Percentiles rank a stretch among this genome's conserved stretches.
phyloP scores from a whole-genome alignment of 345 rosid species.

The Syzygium aqueum region DNA sequence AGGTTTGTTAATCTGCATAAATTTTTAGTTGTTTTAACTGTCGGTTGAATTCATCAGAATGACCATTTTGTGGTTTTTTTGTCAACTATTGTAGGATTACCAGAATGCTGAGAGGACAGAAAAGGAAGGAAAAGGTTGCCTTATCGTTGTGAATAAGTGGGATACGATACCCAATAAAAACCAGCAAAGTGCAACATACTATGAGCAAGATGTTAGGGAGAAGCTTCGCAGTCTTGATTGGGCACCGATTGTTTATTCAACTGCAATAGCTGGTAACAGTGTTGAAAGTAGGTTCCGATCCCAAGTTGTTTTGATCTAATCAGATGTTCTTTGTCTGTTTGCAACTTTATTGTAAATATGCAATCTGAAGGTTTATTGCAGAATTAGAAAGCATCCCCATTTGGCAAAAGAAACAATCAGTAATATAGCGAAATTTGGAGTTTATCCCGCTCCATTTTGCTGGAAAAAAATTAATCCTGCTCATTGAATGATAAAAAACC shows the following conservation, averaged over 20 bases:
- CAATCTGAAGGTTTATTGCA: neutral
- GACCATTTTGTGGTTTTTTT: neutral
- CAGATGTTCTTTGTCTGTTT: neutral
- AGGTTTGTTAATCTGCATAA: neutral
- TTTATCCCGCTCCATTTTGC: neutral
- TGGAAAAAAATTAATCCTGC: neutral
- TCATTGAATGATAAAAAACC: neutral
- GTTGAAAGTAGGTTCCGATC: conserved; percentile 63
- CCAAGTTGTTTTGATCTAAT: neutral
- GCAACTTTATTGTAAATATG: neutral
- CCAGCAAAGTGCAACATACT: conserved; percentile 64
- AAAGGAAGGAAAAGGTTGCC: conserved; percentile 90
- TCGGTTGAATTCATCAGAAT: neutral
- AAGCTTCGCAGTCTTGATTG: conserved; percentile 80
- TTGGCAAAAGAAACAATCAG: neutral
- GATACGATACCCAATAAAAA: conserved; percentile 92
- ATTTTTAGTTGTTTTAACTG: neutral
- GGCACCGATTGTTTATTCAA: conserved; percentile 94
- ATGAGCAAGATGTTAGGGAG: conserved; percentile 88
- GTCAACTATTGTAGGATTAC: conserved; percentile 42
- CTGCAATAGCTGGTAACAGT: conserved; percentile 76
- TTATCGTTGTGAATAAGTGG: conserved; percentile 95
- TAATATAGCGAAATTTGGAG: neutral
- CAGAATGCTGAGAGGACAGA: conserved; percentile 91
- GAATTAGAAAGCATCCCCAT: neutral